Evolutionary conservation across 78 protist genomes (phyloP), one percentile per base, ranked within the genome.

Genomic region (Dictyostelium brefeldianum): DNA sequence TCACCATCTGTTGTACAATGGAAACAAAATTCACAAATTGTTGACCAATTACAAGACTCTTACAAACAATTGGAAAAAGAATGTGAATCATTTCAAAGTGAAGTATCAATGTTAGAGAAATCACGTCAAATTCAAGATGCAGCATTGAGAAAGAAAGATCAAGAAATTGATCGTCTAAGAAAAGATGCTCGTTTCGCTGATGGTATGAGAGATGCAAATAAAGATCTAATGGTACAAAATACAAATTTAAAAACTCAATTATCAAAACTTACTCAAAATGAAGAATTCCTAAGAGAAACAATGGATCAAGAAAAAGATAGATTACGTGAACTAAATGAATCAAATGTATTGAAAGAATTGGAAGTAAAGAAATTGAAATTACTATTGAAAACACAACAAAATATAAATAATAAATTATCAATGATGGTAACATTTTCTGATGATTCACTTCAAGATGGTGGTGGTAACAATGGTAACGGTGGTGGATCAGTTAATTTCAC

Each of bases 191-290:
- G 73, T 6, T 87, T 87, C 69, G 75, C 65, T 1, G 93, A 87
- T 43, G 93, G 93, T 18, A 87, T 87, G 93, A 56, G 93, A 51
- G 93, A 87, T 36, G 54, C 93, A 0, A 87, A 87, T 64, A 87
- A 87, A 56, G 93, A 87, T 27, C 80, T 87, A 10, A 77, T 43
- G 36, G 93, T 87, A 8, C 93, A 87, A 87, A 87, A 87, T 36
- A 78, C 41, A 9, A 78, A 77, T 51, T 71, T 87, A 25, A 87
- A 87, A 12, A 59, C 57, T 15, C 83, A 74, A 29, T 59, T 87
- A 4, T 17, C 83, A 22, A 87, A 87, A 50, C 8, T 87, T 8
- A 64, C 70, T 6, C 9, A 31, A 1, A 77, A 64, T 43, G 93
- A 87, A 15, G 79, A 71, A n/a, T 17, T 51, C 5, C 54, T 87